Conservation (phyloP, 164 flowering plant genomes). For the Magnolia changhungtana region DNA sequence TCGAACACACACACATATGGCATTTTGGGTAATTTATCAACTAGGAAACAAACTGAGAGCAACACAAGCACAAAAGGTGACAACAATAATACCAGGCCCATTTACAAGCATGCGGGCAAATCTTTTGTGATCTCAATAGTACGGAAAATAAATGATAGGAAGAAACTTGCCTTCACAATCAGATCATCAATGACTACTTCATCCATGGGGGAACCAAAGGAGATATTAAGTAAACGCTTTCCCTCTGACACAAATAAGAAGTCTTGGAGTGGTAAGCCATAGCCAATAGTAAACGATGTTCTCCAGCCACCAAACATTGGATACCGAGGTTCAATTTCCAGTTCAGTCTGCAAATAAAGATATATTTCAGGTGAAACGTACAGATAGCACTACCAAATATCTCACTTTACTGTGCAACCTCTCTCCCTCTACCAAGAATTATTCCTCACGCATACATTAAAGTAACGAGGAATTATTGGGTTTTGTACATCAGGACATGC, state of each 20-base stretch:
- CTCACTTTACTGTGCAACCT: background rate
- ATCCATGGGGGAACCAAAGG: slow-evolving; percentile 72
- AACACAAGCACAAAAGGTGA: background rate
- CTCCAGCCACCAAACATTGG: slow-evolving; percentile 99
- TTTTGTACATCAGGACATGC: background rate
- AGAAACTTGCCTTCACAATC: slow-evolving; percentile 61
- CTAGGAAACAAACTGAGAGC: background rate
- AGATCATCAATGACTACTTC: slow-evolving; percentile 73
- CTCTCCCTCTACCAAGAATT: slow-evolving; percentile 1
- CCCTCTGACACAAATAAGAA: slow-evolving; percentile 74
- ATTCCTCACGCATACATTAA: background rate
- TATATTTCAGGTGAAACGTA: slow-evolving; percentile 1
- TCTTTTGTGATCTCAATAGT: background rate
- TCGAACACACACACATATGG: background rate
- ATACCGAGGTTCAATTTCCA: slow-evolving; percentile 85
- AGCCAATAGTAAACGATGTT: slow-evolving; percentile 90
- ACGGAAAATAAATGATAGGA: background rate
- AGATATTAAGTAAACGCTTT: slow-evolving; percentile 66
- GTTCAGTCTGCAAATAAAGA: slow-evolving; percentile 62
- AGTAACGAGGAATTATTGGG: background rate
- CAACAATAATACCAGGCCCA: background rate
- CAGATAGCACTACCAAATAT: background rate
- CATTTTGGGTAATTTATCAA: background rate
- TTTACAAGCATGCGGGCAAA: background rate
- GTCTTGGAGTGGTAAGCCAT: slow-evolving; percentile 85